phyloP scores from a whole-genome alignment of 169 alveolate species.

The Plasmodium gallinaceum region DNA sequence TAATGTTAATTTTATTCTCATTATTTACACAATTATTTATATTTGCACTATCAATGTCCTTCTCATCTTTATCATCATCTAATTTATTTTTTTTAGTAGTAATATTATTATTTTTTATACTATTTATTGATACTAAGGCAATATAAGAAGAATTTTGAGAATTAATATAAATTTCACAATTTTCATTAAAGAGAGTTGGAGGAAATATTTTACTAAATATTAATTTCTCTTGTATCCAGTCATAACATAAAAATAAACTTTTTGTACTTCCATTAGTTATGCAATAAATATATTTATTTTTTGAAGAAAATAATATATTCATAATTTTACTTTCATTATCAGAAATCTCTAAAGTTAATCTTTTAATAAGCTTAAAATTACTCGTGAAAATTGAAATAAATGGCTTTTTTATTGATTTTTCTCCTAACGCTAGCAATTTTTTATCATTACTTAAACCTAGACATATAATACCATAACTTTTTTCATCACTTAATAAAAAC shows the following conservation, averaged over 20 bases:
- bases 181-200: constrained; percentile 18
- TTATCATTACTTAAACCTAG: constrained; percentile 63
- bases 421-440: constrained; percentile 65
- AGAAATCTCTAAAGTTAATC: constrained; percentile 39
- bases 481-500: constrained; percentile 55
- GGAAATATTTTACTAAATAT: constrained; percentile 57
- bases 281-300: constrained; percentile 72
- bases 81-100: neutral
- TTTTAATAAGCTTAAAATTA: constrained; percentile 34
- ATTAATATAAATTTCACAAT: constrained; percentile 52
- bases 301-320: constrained; percentile 59
- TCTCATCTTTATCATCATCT: neutral
- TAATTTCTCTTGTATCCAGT: constrained; percentile 61
- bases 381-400: constrained; percentile 44
- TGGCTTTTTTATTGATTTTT: constrained; percentile 55
- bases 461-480: constrained; percentile 66
- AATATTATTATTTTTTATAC: neutral
- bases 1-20: neutral
- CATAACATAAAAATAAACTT: constrained; percentile 75
- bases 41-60: neutral
- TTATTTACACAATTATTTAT: neutral
- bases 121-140: constrained; percentile 28
- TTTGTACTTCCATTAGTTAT: constrained; percentile 71
- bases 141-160: constrained; percentile 53
- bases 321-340: constrained; percentile 66